Conservation (phyloP, 23 red algal genomes). For the Agarophyton chilense region DNA sequence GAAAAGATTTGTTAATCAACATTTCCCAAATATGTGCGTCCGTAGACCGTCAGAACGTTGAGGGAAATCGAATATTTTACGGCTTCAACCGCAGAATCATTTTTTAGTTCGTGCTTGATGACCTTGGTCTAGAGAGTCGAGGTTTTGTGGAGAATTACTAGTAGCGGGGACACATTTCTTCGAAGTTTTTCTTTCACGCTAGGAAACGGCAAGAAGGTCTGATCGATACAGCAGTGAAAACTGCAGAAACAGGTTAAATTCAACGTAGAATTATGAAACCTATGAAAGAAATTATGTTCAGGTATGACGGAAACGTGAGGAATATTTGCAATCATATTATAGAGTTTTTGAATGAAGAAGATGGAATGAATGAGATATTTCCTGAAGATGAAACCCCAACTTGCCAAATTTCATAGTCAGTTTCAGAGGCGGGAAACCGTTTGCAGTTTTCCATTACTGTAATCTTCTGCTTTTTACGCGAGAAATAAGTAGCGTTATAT, state of each 20-base stretch:
- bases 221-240: constrained; percentile 99
- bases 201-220: constrained; percentile 97
- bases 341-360: constrained; percentile 98
- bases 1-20: constrained; percentile 99
- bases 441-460: no score
- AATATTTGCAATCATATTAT: constrained; percentile 85
- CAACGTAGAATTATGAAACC: constrained; percentile 95
- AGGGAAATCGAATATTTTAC: constrained; percentile 98
- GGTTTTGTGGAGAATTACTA: constrained; percentile 99
- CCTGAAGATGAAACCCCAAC: no score
- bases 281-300: no score
- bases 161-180: constrained; percentile 80
- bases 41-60: constrained; percentile 98
- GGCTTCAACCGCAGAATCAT: constrained; percentile 88
- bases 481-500: no score
- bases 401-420: no score
- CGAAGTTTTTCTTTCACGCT: constrained; percentile 99
- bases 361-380: no score
- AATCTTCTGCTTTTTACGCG: no score
- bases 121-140: constrained; percentile 90
- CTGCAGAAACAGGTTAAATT: constrained; percentile 99
- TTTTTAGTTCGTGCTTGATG: constrained; percentile 92
- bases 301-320: constrained; percentile 94
- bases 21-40: constrained; percentile 98
- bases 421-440: no score